phyloP scores from a whole-genome alignment of 192 early-diverging fungal genomes.

The Coemansia sp. region DNA sequence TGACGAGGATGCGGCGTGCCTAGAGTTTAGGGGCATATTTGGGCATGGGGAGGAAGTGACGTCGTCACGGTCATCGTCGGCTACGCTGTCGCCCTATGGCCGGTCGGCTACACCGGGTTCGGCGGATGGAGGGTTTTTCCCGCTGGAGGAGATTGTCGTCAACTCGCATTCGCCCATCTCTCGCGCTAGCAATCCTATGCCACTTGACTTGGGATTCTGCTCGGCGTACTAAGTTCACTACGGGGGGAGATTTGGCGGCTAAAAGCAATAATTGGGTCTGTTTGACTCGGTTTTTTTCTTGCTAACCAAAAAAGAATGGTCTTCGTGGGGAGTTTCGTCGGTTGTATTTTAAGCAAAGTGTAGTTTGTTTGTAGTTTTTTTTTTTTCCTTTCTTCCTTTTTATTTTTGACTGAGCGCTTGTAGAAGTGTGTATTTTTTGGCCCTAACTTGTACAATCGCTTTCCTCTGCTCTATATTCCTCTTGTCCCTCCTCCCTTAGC shows the following conservation, averaged over 20 bases:
- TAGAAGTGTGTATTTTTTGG: slow-evolving; percentile 5
- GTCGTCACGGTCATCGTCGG: slow-evolving; percentile 33
- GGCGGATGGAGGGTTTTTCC: slow-evolving; percentile 23
- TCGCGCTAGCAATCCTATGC: slow-evolving; percentile 48
- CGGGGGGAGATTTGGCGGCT: background rate
- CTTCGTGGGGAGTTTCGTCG: background rate
- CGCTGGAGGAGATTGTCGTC: slow-evolving; percentile 47
- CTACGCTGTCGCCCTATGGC: slow-evolving; percentile 15
- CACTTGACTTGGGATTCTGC: slow-evolving; percentile 41
- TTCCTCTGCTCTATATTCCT: background rate
- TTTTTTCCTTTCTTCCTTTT: background rate
- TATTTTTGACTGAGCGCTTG: background rate
- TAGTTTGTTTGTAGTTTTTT: background rate
- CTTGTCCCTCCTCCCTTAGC: background rate
- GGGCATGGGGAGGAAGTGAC: slow-evolving; percentile 14
- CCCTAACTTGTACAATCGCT: background rate
- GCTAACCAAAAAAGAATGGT: background rate
- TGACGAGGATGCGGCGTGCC: slow-evolving; percentile 39
- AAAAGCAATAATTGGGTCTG: background rate
- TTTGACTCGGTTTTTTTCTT: too few species aligned
- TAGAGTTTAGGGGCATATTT: slow-evolving; percentile 49
- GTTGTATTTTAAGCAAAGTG: slow-evolving; percentile 5
- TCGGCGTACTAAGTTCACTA: slow-evolving; percentile 10
- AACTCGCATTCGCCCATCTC: slow-evolving; percentile 29
- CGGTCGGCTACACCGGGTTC: background rate